Evolutionary conservation across 2,329 filamentous ascomycete species (phyloP).

Genomic region (Fusarium sp.): DNA sequence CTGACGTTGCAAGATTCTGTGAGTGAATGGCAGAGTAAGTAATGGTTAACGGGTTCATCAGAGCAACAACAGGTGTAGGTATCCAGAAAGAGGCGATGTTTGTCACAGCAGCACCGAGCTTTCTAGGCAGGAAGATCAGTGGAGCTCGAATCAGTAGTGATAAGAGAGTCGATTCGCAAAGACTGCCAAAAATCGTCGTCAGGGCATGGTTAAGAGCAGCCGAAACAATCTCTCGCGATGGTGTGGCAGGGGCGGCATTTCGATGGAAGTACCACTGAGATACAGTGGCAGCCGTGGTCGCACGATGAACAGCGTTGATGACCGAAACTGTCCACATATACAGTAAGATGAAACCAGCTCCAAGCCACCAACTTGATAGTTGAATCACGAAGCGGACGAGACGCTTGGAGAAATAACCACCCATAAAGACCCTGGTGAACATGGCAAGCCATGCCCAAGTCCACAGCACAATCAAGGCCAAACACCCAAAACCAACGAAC

Average conservation of each 20-base stretch:
- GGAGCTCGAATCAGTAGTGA: conserved; percentile 85
- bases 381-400: conserved; percentile 80
- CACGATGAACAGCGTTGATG: conserved; percentile 87
- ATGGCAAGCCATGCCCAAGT: conserved; percentile 97
- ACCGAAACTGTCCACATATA: conserved; percentile 95
- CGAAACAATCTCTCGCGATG: conserved; percentile 82
- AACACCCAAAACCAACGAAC: conserved; percentile 81
- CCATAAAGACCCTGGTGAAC: conserved; percentile 95
- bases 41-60: conserved; percentile 91
- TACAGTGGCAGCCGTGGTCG: conserved; percentile 92
- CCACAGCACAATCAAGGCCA: conserved; percentile 82
- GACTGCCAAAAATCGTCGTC: conserved; percentile 90
- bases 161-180: conserved; percentile 87
- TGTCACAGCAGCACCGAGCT: conserved; percentile 72
- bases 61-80: conserved; percentile 83
- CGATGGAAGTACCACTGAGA: conserved; percentile 99
- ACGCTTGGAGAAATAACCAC: conserved; percentile 79
- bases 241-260: conserved; percentile 79
- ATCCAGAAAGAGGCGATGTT: conserved; percentile 82
- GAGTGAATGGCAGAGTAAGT: conserved; percentile 96
- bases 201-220: conserved; percentile 85
- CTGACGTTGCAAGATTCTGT: conserved; percentile 80
- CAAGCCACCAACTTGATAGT: conserved; percentile 92
- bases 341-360: conserved; percentile 89
- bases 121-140: conserved; percentile 82